Percentiles rank a stretch among this genome's conserved stretches.
phyloP scores from a whole-genome alignment of 148 eudicot genomes.

The Fallopia convolvulus region DNA sequence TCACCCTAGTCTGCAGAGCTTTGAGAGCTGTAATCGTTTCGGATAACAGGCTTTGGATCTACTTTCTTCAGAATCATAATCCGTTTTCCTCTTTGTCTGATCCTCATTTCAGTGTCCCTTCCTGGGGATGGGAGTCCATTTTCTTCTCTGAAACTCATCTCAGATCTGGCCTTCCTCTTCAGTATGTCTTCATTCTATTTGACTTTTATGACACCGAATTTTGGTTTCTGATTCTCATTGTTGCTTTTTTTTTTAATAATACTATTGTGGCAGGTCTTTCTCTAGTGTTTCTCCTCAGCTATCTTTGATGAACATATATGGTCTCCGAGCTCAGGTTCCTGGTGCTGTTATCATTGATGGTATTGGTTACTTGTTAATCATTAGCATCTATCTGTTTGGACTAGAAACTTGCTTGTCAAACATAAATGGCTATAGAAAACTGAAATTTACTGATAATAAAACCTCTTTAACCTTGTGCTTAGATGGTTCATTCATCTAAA shows the following conservation, averaged over 20 bases:
- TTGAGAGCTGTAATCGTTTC: constrained; percentile 43
- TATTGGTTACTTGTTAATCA: constrained; percentile 14
- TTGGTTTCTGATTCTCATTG: not conserved
- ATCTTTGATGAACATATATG: constrained; percentile 58
- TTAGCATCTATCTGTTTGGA: not conserved
- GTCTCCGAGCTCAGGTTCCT: constrained; percentile 55
- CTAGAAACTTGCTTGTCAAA: not conserved
- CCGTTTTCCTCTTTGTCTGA: not conserved
- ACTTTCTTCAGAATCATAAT: constrained; percentile 42
- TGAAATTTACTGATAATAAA: not conserved
- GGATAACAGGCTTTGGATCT: constrained; percentile 64
- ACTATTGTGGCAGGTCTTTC: not conserved
- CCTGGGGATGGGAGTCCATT: constrained; percentile 45
- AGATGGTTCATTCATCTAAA: no score
- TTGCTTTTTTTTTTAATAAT: not conserved
- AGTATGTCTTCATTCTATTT: constrained; percentile 3
- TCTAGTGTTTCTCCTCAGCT: constrained; percentile 22
- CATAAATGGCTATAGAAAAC: not conserved
- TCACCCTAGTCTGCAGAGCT: constrained; percentile 44
- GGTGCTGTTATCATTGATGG: constrained; percentile 83
- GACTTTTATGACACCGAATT: no score
- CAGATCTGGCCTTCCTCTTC: constrained; percentile 41
- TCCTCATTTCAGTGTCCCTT: constrained; percentile 11
- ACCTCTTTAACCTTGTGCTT: no score
- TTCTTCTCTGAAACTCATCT: constrained; percentile 59